phyloP scores from a whole-genome alignment of 768 basidiomycete genomes.

The Boletus patriciae region DNA sequence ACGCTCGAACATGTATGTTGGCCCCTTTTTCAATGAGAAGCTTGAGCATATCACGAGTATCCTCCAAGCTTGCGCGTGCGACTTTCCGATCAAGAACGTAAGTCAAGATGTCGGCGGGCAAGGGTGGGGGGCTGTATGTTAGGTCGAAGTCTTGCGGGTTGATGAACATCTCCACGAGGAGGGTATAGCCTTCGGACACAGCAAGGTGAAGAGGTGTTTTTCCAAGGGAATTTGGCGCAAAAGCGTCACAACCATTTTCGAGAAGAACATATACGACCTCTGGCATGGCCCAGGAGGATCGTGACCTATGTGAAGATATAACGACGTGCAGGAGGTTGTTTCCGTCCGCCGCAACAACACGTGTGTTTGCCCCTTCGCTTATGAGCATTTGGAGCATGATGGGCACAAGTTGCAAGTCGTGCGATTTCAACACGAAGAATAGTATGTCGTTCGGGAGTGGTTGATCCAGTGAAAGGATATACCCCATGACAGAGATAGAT shows the following conservation, averaged over 20 bases:
- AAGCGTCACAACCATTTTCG: slow-evolving; percentile 1
- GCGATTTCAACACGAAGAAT: not conserved
- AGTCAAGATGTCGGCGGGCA: not conserved
- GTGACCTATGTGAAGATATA: not conserved
- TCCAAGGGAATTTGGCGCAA: not conserved
- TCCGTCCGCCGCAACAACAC: not conserved
- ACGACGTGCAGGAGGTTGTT: not conserved
- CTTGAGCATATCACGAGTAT: not conserved
- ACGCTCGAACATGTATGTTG: not conserved
- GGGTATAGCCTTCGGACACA: not conserved
- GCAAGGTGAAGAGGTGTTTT: slow-evolving; percentile 6
- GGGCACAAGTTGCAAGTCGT: rapidly evolving
- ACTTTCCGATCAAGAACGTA: not conserved
- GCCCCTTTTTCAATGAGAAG: not conserved
- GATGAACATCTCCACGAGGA: too few relatives aligned
- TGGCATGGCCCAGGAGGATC: too few relatives aligned
- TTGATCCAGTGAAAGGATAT: not conserved
- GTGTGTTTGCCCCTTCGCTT: not conserved
- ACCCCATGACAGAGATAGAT: not conserved
- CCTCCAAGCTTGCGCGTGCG: not conserved
- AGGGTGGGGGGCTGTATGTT: not conserved
- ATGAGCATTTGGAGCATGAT: not conserved
- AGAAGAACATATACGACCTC: not conserved
- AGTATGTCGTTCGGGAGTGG: slow-evolving; percentile 4
- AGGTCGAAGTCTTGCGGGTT: too few relatives aligned